Base-by-base conservation (phyloP, 1,139 yeast genomes). In the Pichiaceae sp. region DNA sequence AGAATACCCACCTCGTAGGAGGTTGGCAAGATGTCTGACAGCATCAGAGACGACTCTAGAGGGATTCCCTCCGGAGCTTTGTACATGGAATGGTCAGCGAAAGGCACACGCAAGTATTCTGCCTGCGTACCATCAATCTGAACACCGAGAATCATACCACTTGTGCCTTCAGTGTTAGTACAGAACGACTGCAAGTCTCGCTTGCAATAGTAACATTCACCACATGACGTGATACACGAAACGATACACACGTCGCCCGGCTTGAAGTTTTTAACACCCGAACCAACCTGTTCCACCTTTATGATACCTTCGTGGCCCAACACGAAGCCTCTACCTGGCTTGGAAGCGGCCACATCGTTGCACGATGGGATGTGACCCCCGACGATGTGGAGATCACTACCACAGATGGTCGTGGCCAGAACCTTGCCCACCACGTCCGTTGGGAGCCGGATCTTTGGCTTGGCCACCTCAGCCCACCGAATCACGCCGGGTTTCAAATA, bases 291-390 rank as follows among this genome's bases (percentile, higher is more conserved):
- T 21, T 60, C 59, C 29, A 70, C 57, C 17, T 56, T 53, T 9
- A 73, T 74, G 42, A 69, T 56, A 38, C 72, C 72, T 48, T 72
- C 78, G 44, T 71, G 77, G 9, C 77, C 78, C 49, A 71, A 54
- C 17, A 39, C 37, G 16, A 47, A 33, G 4, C 49, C 49, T 31
- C 41, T 39, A 8, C 39, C 47, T 7, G 37, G 32, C 3, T 31
- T 31, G 9, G 12, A 9, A 4, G 39, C 33, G 6, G 43, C 48
- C 15, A 38, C 12, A 15, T 63, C 59, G 32, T 60, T 53, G 17
- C 63, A 63, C 42, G 63, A 66, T 24, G 72, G 75, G 14, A 63
- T 66, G 44, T 66, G 67, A 32, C 70, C 70, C 34, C 57, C 59
- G 35, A 62, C 44, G 35, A 67, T 65, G 45, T 67, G 72, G 33